phyloP scores from a whole-genome alignment of 768 basidiomycete species.

The Xerocomellus amylosporus region DNA sequence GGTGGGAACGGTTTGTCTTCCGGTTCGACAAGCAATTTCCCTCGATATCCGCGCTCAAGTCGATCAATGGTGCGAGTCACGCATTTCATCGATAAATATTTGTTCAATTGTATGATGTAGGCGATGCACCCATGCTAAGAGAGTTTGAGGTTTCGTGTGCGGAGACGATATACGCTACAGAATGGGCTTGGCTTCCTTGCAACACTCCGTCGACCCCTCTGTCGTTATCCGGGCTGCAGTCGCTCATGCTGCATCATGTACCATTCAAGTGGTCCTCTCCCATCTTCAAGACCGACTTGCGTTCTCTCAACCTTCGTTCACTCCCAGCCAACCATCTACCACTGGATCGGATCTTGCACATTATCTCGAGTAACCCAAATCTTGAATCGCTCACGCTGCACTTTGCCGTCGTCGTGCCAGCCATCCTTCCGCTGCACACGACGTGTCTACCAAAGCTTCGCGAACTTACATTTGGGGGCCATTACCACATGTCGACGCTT shows the following conservation, averaged over 20 bases:
- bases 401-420: conserved; percentile 56
- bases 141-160: conserved; percentile 79
- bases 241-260: conserved; percentile 64
- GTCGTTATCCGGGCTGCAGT: conserved; percentile 47
- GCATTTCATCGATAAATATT: background rate
- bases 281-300: conserved; percentile 59
- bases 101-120: conserved; percentile 34
- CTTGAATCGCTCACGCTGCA: conserved; percentile 59
- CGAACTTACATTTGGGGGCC: conserved; percentile 60
- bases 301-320: conserved; percentile 59
- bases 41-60: conserved; percentile 70
- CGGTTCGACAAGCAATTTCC: conserved; percentile 75
- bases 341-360: conserved; percentile 66
- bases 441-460: conserved; percentile 55
- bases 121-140: conserved; percentile 65
- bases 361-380: conserved; percentile 54
- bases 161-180: conserved; percentile 55
- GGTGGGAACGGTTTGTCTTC: conserved; percentile 81
- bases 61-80: conserved; percentile 56
- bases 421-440: conserved; percentile 59
- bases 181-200: conserved; percentile 77
- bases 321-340: conserved; percentile 62
- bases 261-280: conserved; percentile 80
- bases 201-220: conserved; percentile 33
- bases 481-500: conserved; percentile 59